Conservation (phyloP, 306 rosid species). For the Hippophae rhamnoides region DNA sequence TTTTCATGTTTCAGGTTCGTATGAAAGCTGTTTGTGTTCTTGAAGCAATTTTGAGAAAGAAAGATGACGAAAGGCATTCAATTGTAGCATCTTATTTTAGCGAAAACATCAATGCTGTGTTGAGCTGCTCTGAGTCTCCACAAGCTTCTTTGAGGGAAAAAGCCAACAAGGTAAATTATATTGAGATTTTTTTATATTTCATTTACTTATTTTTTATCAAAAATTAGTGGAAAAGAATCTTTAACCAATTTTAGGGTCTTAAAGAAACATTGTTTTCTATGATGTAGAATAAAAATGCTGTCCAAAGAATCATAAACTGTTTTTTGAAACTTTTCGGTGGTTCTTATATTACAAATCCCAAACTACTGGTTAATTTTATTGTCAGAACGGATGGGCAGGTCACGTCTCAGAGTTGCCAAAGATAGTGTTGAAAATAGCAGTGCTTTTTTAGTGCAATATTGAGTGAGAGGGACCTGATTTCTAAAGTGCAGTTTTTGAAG, state of each 20-base stretch:
- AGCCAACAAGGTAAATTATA: slow-evolving; percentile 61
- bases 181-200: neutral
- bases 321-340: too few relatives aligned
- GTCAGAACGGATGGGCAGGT: too few relatives aligned
- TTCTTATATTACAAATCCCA: too few relatives aligned
- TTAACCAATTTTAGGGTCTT: neutral
- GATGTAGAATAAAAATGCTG: neutral
- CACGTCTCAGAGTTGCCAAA: too few relatives aligned
- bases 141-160: slow-evolving; percentile 91
- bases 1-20: slow-evolving; percentile 58
- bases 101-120: slow-evolving; percentile 60
- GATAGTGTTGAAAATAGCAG: too few relatives aligned
- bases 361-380: too few relatives aligned
- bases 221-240: neutral
- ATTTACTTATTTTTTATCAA: neutral
- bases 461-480: too few relatives aligned
- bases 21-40: slow-evolving; percentile 96
- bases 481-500: too few relatives aligned
- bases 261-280: neutral
- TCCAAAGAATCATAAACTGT: neutral
- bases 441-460: too few relatives aligned
- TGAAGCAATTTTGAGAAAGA: slow-evolving; percentile 74
- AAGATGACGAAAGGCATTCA: slow-evolving; percentile 61
- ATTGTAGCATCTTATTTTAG: slow-evolving; percentile 55
- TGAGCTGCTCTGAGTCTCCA: slow-evolving; percentile 87